A percentile compares a stretch with the other conserved stretches of the same genome.
These are phyloP conservation scores for Cyberlindnera euphorbiae DNA, from an alignment of 805 yeast genomes.

Conservation along the genomic window DNA sequence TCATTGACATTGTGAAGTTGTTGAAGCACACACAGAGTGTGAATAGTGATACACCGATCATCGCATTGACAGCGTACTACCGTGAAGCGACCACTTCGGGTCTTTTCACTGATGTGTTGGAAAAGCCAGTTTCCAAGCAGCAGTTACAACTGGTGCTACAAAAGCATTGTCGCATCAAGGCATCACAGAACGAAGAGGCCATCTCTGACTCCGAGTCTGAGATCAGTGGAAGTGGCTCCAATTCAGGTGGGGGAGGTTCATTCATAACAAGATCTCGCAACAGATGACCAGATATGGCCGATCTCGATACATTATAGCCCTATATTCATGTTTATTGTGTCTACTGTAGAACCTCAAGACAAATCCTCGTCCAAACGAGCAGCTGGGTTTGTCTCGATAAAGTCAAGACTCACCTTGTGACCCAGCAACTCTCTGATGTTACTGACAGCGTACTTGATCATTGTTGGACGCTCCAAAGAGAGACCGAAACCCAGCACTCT, in stretches of 20 bases:
- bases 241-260: not conserved
- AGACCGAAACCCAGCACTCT: constrained; percentile 98
- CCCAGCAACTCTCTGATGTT: constrained; percentile 96
- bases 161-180: constrained; percentile 25
- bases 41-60: constrained; percentile 73
- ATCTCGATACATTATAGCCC: too few relatives aligned
- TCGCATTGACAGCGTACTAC: constrained; percentile 68
- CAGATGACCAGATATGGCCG: too few relatives aligned
- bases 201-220: constrained; percentile 26
- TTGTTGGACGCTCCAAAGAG: constrained; percentile 96
- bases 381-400: constrained; percentile 94
- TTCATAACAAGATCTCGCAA: too few relatives aligned
- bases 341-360: too few relatives aligned
- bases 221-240: constrained; percentile 1
- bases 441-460: constrained; percentile 95
- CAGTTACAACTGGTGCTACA: constrained; percentile 20
- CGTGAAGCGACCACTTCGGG: constrained; percentile 51
- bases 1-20: constrained; percentile 72
- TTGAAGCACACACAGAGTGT: constrained; percentile 70
- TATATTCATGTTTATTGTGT: too few relatives aligned
- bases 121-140: constrained; percentile 51
- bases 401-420: constrained; percentile 91
- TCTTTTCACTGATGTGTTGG: constrained; percentile 63
- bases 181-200: constrained; percentile 23
- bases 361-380: constrained; percentile 86